Percentiles rank a stretch among this genome's conserved stretches.
These are phyloP conservation scores for Fusarium subglutinans DNA, from an alignment of 2,329 filamentous ascomycete genomes.

Conservation along the genomic window DNA sequence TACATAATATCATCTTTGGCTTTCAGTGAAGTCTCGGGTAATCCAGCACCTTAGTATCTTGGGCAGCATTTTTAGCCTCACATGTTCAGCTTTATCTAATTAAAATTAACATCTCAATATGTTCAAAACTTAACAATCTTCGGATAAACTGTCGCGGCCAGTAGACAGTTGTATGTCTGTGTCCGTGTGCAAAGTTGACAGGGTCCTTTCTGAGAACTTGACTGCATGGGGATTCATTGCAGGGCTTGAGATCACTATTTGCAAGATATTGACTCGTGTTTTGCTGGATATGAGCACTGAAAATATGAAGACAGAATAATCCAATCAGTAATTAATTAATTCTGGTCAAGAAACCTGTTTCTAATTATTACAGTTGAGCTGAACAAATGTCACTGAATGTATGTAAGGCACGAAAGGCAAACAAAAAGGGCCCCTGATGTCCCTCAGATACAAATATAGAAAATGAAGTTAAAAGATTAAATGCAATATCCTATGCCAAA, in stretches of 20 bases:
- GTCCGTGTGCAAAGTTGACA: no score
- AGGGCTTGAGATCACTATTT: not conserved
- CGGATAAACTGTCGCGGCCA: fast-evolving
- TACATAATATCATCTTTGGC: fast-evolving
- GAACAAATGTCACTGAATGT: no score
- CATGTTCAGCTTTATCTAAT: no score
- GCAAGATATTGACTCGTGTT: no score
- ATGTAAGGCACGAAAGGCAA: no score
- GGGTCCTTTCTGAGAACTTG: not conserved
- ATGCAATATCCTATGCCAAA: no score
- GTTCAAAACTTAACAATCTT: not conserved
- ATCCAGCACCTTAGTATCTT: fast-evolving
- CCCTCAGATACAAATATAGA: fast-evolving
- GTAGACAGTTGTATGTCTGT: fast-evolving
- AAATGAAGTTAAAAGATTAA: no score
- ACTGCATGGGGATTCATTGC: not conserved
- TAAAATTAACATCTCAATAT: no score
- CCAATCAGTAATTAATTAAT: not conserved
- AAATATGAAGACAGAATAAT: not conserved
- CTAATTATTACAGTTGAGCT: not conserved
- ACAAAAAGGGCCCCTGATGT: no score
- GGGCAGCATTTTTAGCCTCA: fast-evolving
- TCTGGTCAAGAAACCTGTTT: not conserved
- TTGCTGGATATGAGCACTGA: not conserved
- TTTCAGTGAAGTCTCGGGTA: not conserved